Base-by-base conservation (phyloP, 805 yeast genomes). In the Candida arabinofermentans region DNA sequence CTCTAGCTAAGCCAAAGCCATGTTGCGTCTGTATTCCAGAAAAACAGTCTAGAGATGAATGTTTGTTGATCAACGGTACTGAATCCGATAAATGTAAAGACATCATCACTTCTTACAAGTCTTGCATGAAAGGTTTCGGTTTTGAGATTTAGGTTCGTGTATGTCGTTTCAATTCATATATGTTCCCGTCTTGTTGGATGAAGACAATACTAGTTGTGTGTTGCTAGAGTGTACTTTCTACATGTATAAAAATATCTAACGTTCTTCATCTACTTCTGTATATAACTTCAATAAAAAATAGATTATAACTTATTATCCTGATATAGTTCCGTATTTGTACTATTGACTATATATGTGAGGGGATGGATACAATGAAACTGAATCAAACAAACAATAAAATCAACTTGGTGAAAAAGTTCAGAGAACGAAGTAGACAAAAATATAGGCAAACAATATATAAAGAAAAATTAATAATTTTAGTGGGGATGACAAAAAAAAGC, bases 51-150 rank as follows among this genome's bases (percentile, higher is more conserved):
- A 77, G 98, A 58, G 99, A 91, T 57, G 90, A 89, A 57, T 93
- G 98, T 61, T 68, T 91, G 42, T 72, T 91, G 48, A 66, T 77
- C 51, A 80, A 86, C 54, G 96, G 96, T 36, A 83, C 83, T 51
- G 97, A 89, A 16, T 72, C 86, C 35, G 87, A 82, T 24, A 83
- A 87, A 54, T 91, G 99, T 65, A 76, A 81, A 44, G 76, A 74
- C 41, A 62, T 87, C 39, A 83, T 91, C 48, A 66, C 66, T 18
- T 70, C 78, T 44, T 93, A 93, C 72, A 90, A 89, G 65, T 58
- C 59, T 23, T 91, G 99, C 67, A 91, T 91, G 99, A 82, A 81
- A 58, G 88, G 95, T 16, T 91, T 67, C 61, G 99, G 99, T 0
- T 91, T 91, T 64, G 76, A 73, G 34, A 62, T 71, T 36, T 30